phyloP scores from a whole-genome alignment of 2,329 filamentous ascomycete genomes.

The Lachnellula occidentalis region DNA sequence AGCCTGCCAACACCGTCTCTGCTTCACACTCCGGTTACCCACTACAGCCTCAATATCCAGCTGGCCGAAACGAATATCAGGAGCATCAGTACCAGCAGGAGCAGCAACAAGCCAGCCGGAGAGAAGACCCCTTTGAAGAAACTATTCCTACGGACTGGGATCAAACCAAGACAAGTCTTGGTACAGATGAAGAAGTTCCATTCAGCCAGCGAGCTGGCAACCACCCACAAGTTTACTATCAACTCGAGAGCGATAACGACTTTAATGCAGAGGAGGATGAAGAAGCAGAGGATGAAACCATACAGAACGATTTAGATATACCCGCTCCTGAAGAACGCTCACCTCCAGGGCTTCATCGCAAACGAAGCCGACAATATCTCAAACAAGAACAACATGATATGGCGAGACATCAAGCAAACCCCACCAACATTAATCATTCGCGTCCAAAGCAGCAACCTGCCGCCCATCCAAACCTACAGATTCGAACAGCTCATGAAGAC shows the following conservation, averaged over 20 bases:
- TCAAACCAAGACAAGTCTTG: neutral
- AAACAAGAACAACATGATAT: neutral
- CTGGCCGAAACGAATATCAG: neutral
- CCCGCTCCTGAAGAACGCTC: neutral
- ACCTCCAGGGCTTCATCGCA: conserved; percentile 1
- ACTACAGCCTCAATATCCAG: neutral
- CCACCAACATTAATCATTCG: neutral
- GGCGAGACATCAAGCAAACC: neutral
- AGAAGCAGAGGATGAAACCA: neutral
- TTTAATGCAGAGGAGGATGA: neutral
- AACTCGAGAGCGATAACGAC: neutral
- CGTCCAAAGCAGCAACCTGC: neutral
- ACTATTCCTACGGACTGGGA: neutral
- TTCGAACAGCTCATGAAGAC: neutral
- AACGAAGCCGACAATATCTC: neutral
- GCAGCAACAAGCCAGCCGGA: neutral
- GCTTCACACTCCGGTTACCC: too few species aligned
- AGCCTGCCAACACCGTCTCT: too few species aligned
- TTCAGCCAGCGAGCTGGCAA: neutral
- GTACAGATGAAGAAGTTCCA: neutral
- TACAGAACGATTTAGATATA: neutral
- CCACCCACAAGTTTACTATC: neutral
- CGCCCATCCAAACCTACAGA: neutral
- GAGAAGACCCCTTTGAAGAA: neutral
- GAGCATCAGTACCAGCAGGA: neutral